Conservation (phyloP, 257 asterid genomes). For the Euphrasia confusa region DNA sequence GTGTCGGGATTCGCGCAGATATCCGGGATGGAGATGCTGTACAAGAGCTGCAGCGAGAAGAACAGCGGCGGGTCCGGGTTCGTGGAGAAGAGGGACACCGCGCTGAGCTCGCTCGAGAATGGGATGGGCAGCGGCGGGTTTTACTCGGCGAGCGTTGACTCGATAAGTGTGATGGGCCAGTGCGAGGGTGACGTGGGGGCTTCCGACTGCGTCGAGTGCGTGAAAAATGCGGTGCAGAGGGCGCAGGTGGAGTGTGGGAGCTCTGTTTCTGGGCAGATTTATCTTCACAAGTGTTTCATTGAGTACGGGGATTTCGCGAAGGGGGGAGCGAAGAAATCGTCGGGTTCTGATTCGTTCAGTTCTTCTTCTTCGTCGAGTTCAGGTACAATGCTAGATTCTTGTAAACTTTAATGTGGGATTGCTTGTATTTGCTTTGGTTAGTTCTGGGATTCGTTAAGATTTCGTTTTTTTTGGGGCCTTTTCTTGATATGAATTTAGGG, state of each 20-base stretch:
- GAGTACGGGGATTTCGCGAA: constrained; percentile 57
- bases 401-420: not conserved
- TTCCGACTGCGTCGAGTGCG: constrained; percentile 83
- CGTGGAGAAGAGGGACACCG: constrained; percentile 83
- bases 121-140: constrained; percentile 64
- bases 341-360: constrained; percentile 47
- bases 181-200: constrained; percentile 91
- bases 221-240: constrained; percentile 77
- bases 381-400: not conserved
- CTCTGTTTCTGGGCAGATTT: constrained; percentile 77
- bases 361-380: constrained; percentile 53
- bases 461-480: constrained; percentile 34
- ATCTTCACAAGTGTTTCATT: constrained; percentile 78
- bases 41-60: constrained; percentile 71
- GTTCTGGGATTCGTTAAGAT: constrained; percentile 24
- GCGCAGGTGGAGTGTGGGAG: constrained; percentile 98
- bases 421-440: not conserved
- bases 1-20: constrained; percentile 78
- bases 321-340: constrained; percentile 61
- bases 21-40: constrained; percentile 90
- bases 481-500: not conserved
- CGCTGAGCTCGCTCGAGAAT: constrained; percentile 55
- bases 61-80: constrained; percentile 73
- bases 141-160: constrained; percentile 51
- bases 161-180: constrained; percentile 80